Base-by-base conservation (phyloP, 768 basidiomycete genomes). In the Fomitopsis serialis region DNA sequence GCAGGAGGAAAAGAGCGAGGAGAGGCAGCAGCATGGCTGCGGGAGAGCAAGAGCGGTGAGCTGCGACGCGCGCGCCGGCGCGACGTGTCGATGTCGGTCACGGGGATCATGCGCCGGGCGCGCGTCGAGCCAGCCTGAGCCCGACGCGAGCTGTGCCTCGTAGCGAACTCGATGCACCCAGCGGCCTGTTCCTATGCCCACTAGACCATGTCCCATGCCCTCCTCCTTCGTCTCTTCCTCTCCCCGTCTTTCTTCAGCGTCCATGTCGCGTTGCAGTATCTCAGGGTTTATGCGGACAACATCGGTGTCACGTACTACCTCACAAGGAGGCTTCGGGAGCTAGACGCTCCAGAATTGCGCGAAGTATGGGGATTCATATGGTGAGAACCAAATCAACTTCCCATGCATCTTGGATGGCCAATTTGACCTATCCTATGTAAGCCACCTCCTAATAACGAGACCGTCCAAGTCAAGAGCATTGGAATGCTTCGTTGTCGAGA, bases 181-280 rank as follows among this genome's bases (percentile, higher is more conserved):
- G 37, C 19, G 19, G 37, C 29, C 24, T 29, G 29, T 47, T 8
- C 45, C 15, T 47, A 27, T 47, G n/a, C 29, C 21, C 43, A 34
- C 6, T 21, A 29, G n/a, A 54, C 44, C 51, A 69, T 71, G 71
- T 89, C 87, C 60, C 89, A 93, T 87, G 89, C 83, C 44, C 77
- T 93, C 56, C 85, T 95, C 49, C 81, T 98, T 51, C 87, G 94
- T 27, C 84, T 98, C 46, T 96, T 97, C 68, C 85, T 95, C 53
- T 92, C 91, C 19, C 88, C 91, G 3, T 84, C 85, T 34, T 98
- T 91, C 76, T 98, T 97, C 74, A 89, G 89, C 11, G 89, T 96
- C 52, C 89, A 95, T 74, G 87, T 95, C 61, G 94, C 94, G 27
- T 84, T 98, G 58, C 82, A 86, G 62, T 98, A 98, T 65, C 81